These are phyloP conservation scores for Corchorus capsularis DNA, from an alignment of 345 rosid species.

Conservation along the genomic window DNA sequence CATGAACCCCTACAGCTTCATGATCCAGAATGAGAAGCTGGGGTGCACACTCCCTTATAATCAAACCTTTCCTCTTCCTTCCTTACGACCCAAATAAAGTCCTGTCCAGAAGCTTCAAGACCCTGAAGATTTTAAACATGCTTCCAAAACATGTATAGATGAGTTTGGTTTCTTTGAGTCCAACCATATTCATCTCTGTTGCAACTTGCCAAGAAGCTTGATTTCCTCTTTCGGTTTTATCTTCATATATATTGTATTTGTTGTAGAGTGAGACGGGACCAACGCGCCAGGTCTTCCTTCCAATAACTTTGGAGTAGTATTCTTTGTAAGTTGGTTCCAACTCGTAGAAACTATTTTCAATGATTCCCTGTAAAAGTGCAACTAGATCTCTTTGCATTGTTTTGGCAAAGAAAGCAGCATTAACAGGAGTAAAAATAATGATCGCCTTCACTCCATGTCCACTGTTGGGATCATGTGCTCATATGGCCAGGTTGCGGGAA, in stretches of 20 bases:
- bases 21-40: constrained; percentile 64
- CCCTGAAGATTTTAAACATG: constrained; percentile 28
- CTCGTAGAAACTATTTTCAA: constrained; percentile 45
- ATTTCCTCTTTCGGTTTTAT: constrained; percentile 44
- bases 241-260: constrained; percentile 29
- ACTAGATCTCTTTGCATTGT: constrained; percentile 28
- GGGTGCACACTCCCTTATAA: constrained; percentile 58
- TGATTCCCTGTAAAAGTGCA: constrained; percentile 28
- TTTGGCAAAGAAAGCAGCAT: constrained; percentile 36
- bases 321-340: constrained; percentile 40
- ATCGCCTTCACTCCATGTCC: constrained; percentile 21
- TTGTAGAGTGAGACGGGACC: constrained; percentile 62
- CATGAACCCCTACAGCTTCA: constrained; percentile 55
- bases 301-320: constrained; percentile 35
- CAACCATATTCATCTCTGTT: constrained; percentile 56
- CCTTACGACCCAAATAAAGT: too few relatives aligned
- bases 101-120: constrained; percentile 48
- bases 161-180: constrained; percentile 48
- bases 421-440: constrained; percentile 50
- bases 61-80: constrained; percentile 41
- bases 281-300: constrained; percentile 54
- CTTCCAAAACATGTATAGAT: constrained; percentile 59
- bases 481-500: too few relatives aligned
- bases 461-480: too few relatives aligned
- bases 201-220: constrained; percentile 26